Percentiles rank a stretch among this genome's conserved stretches.
Conservation (phyloP, 2,329 filamentous ascomycete genomes). For the Epichloe glyceriae region DNA sequence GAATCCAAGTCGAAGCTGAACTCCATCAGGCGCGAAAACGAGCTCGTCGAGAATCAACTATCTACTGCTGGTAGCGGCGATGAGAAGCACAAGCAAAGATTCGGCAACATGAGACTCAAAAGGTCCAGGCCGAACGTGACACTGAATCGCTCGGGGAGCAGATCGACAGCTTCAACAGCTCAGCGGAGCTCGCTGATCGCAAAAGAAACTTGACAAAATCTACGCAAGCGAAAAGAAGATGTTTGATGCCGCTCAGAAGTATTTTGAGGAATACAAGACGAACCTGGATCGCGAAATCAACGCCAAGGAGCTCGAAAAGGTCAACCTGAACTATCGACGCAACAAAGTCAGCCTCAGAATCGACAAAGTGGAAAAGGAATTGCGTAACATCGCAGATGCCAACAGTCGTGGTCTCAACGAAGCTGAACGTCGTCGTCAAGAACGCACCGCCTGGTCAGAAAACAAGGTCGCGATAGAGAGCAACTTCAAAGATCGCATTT, state of each 20-base stretch:
- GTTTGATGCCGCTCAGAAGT: slow-evolving; percentile 43
- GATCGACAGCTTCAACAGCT: slow-evolving; percentile 49
- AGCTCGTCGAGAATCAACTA: slow-evolving; percentile 52
- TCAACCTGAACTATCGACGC: slow-evolving; percentile 50
- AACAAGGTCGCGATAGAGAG: slow-evolving; percentile 33
- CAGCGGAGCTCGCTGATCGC: slow-evolving; percentile 48
- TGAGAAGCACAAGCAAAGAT: slow-evolving; percentile 62
- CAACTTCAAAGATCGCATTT: slow-evolving; percentile 31
- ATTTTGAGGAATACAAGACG: slow-evolving; percentile 45
- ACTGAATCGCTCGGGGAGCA: slow-evolving; percentile 39
- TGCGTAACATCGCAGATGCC: slow-evolving; percentile 56
- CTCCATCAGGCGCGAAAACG: slow-evolving; percentile 59
- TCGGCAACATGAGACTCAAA: slow-evolving; percentile 61
- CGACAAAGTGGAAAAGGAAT: slow-evolving; percentile 59
- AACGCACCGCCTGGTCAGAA: slow-evolving; percentile 32
- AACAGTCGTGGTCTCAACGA: slow-evolving; percentile 53
- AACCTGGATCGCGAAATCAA: slow-evolving; percentile 50
- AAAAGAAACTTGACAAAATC: slow-evolving; percentile 41
- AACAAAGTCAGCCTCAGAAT: slow-evolving; percentile 62
- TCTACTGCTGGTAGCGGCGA: slow-evolving; percentile 59
- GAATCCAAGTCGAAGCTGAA: slow-evolving; percentile 61
- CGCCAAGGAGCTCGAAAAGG: slow-evolving; percentile 50
- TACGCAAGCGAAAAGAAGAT: slow-evolving; percentile 44
- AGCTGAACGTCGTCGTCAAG: slow-evolving; percentile 44
- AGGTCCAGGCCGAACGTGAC: slow-evolving; percentile 50